A percentile compares a stretch with the other conserved stretches of the same genome.
These are phyloP conservation scores for Amanita thiersii DNA, from an alignment of 768 basidiomycete species.

Conservation along the genomic window DNA sequence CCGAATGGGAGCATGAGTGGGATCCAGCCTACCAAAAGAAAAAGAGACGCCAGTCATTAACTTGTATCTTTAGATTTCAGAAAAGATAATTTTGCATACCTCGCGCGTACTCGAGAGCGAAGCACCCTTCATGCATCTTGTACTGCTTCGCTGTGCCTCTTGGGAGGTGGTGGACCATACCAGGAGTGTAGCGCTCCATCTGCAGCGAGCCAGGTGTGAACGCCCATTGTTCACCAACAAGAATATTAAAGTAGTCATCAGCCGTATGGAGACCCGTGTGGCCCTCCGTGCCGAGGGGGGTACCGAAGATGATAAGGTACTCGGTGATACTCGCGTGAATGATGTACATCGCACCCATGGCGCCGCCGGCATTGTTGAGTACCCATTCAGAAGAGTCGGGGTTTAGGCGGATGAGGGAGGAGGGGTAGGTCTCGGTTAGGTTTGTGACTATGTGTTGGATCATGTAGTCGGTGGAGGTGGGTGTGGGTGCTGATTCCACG, in stretches of 20 bases:
- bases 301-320: conserved; percentile 94
- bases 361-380: conserved; percentile 95
- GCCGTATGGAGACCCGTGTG: conserved; percentile 92
- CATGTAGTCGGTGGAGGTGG: conserved; percentile 60
- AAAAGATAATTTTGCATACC: conserved; percentile 41
- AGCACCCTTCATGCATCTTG: conserved; percentile 95
- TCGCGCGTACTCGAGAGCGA: conserved; percentile 90
- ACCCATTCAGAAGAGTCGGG: conserved; percentile 76
- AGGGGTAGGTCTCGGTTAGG: conserved; percentile 66
- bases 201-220: conserved; percentile 74
- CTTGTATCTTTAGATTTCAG: neutral
- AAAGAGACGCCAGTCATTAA: neutral
- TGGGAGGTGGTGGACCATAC: conserved; percentile 77
- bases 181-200: conserved; percentile 80
- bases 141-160: conserved; percentile 91
- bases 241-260: conserved; percentile 97
- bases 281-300: conserved; percentile 94
- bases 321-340: conserved; percentile 96
- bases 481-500: conserved; percentile 45
- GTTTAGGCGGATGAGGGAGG: conserved; percentile 45
- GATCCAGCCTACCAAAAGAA: conserved; percentile 75
- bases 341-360: conserved; percentile 98
- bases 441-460: conserved; percentile 76
- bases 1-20: conserved; percentile 96
- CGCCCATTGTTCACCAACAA: conserved; percentile 93